Base-by-base conservation (phyloP, 2,329 filamentous ascomycete species). In the Dactylellina parvicollis region DNA sequence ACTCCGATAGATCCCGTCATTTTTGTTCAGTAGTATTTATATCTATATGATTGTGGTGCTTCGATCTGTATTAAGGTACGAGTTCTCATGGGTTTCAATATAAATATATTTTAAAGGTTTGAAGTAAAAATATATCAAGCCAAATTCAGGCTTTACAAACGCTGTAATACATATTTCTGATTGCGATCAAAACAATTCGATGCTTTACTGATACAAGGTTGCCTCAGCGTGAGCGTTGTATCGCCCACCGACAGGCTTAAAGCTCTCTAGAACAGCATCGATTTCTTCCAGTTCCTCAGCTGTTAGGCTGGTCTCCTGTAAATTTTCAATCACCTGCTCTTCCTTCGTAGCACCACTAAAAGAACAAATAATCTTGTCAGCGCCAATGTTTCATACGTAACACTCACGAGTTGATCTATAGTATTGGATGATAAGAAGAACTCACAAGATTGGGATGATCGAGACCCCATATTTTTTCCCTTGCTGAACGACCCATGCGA, bases 361-460 rank as follows among this genome's bases (percentile, higher is more conserved):
- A 20, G 20, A 20, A 12, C 20, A 30, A 3, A 28, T 24, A 54
- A 3, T 4, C 2, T 26, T 9, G 49, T 57, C 30, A 57, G 54
- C 18, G 36, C 46, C 34, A 57, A 49, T 38, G 32, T 22, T n/a
- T n/a, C n/a, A n/a, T n/a, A n/a, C n/a, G n/a, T n/a, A n/a, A n/a
- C n/a, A n/a, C n/a, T n/a, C n/a, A n/a, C n/a, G n/a, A n/a, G n/a
- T 28, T 10, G 20, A n/a, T 4, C 4, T 7, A 32, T 4, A 44
- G 22, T 34, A 22, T 32, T 5, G 22, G n/a, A 3, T 36, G 14
- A 49, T n/a, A 26, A 18, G n/a, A 20, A 22, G 20, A 14, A 61
- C 69, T 1, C 89, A 89, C 0, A 89, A 89, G 72, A 91, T 90
- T 4, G 88, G 88, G 55, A 91, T 85, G 73, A 90, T 85, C 14